phyloP scores from a whole-genome alignment of 2,329 filamentous ascomycete genomes.

The Colletotrichum camelliae region DNA sequence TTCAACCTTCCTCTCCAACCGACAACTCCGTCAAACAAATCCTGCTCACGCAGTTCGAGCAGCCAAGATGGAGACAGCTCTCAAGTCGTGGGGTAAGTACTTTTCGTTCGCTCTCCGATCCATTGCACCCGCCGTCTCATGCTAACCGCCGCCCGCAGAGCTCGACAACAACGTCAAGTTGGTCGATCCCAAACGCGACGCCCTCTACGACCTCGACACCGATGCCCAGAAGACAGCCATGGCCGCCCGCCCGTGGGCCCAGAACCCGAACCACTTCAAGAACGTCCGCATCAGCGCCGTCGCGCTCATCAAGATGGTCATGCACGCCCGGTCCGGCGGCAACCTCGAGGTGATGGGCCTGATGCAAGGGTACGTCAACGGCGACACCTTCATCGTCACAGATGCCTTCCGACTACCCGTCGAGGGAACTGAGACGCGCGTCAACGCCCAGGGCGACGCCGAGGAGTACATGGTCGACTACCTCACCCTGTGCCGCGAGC shows the following conservation, averaged over 20 bases:
- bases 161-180: slow-evolving; percentile 85
- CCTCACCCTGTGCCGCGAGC: slow-evolving; percentile 76
- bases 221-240: slow-evolving; percentile 71
- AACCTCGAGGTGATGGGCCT: slow-evolving; percentile 95
- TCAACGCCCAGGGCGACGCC: slow-evolving; percentile 94
- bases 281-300: slow-evolving; percentile 91
- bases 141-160: slow-evolving; percentile 57
- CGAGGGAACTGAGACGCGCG: slow-evolving; percentile 96
- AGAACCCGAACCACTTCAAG: slow-evolving; percentile 88
- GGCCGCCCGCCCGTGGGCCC: slow-evolving; percentile 74
- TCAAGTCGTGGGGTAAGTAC: slow-evolving; percentile 31
- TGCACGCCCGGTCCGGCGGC: slow-evolving; percentile 96
- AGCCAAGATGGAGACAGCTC: slow-evolving; percentile 31
- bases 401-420: slow-evolving; percentile 94
- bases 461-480: slow-evolving; percentile 97
- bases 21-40: background rate
- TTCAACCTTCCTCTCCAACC: background rate
- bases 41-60: slow-evolving; percentile 1
- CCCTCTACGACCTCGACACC: slow-evolving; percentile 84
- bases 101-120: too few relatives aligned
- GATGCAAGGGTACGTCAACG: slow-evolving; percentile 93
- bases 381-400: slow-evolving; percentile 87
- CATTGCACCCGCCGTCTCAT: background rate
- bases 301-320: slow-evolving; percentile 97
- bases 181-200: slow-evolving; percentile 86